phyloP scores from a whole-genome alignment of 257 asterid genomes.

The Solanum sejunctum region DNA sequence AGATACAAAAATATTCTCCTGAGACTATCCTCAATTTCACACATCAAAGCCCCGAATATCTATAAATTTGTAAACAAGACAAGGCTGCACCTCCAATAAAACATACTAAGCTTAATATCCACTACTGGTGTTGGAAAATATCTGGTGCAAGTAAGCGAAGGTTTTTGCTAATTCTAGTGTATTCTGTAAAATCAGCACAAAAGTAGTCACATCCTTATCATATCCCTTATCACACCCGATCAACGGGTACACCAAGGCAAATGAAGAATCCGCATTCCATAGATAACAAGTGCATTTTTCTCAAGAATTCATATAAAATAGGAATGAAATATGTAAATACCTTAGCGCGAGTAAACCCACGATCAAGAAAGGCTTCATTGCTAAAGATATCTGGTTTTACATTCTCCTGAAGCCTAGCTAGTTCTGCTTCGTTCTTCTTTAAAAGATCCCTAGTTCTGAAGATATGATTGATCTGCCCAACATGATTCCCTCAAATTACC shows the following conservation, averaged over 20 bases:
- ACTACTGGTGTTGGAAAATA: background rate
- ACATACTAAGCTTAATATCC: background rate
- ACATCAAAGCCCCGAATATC: background rate
- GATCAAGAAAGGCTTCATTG: constrained; percentile 54
- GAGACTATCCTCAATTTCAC: background rate
- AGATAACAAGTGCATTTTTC: background rate
- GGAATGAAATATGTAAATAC: constrained; percentile 16
- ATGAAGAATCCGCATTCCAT: background rate
- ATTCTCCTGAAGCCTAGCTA: constrained; percentile 39
- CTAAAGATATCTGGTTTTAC: constrained; percentile 20
- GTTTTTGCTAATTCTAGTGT: background rate
- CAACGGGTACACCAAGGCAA: background rate
- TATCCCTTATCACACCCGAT: background rate
- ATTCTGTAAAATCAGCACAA: background rate
- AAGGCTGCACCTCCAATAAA: background rate
- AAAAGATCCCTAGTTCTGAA: constrained; percentile 58
- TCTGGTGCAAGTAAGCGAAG: background rate
- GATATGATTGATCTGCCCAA: constrained; percentile 79
- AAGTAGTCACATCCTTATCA: background rate
- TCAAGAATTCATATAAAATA: background rate
- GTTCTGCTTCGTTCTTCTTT: constrained; percentile 51
- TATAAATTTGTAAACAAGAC: background rate
- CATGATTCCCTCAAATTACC: background rate
- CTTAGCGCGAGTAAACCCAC: constrained; percentile 96
- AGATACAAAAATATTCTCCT: background rate